Evolutionary conservation across 108 stramenopile species (phyloP).

Genomic region (Chaetoceros muelleri): DNA sequence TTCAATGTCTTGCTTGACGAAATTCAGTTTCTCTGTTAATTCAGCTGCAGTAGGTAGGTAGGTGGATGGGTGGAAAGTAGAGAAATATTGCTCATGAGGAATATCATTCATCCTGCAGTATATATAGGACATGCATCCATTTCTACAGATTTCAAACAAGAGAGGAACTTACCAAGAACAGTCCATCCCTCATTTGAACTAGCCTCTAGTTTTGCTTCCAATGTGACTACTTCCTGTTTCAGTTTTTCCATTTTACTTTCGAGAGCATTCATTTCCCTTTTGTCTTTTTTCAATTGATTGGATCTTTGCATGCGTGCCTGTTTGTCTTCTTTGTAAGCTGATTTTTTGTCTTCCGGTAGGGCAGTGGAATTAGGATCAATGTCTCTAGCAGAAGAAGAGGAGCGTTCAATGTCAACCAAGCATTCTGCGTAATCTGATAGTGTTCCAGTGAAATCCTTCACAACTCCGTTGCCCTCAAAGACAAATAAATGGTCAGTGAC

Average conservation of each 20-base stretch:
- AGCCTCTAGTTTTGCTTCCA: background rate
- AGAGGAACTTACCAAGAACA: slow-evolving; percentile 24
- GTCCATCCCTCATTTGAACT: slow-evolving; percentile 55
- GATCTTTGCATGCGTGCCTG: slow-evolving; percentile 39
- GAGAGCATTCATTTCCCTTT: slow-evolving; percentile 50
- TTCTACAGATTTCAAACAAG: background rate
- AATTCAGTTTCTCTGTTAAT: slow-evolving; percentile 46
- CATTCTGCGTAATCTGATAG: slow-evolving; percentile 72
- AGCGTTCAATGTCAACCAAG: slow-evolving; percentile 58
- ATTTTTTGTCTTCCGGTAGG: slow-evolving; percentile 24
- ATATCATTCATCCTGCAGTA: no score
- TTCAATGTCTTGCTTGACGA: slow-evolving; percentile 51
- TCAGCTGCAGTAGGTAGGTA: no score
- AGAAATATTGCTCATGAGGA: no score
- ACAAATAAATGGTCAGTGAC: slow-evolving; percentile 86
- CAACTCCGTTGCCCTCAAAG: slow-evolving; percentile 74
- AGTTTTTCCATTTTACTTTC: slow-evolving; percentile 57
- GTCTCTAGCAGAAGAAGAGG: no score
- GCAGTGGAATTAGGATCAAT: background rate
- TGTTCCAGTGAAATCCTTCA: slow-evolving; percentile 72
- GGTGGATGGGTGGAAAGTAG: no score
- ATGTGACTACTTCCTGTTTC: slow-evolving; percentile 26
- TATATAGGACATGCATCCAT: background rate
- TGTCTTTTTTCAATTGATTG: slow-evolving; percentile 50
- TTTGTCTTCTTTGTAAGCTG: slow-evolving; percentile 54